Evolutionary conservation across 164 flowering plant genomes (phyloP), one percentile per base, ranked within the genome.

Genomic region (Nymphaea colorata): DNA sequence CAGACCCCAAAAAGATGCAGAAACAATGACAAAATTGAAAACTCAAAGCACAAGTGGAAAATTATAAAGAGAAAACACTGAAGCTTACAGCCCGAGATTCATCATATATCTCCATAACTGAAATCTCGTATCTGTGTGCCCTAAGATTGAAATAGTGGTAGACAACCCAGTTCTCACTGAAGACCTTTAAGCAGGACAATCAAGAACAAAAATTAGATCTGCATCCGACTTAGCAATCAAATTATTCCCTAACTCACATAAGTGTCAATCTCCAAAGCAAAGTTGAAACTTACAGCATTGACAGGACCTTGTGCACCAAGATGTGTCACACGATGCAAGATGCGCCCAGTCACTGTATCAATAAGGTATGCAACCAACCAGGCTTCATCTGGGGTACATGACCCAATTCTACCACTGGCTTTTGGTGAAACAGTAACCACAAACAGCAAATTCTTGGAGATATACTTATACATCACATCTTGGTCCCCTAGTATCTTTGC

Each of bases 81-180:
- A 61, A 61, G 4, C 65, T 76, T 89, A 92, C 99, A 78, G 99
- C 97, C n/a, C 98, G 87, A 64, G 98, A 92, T 74, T 95, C 93
- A 75, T 95, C 96, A 81, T 91, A 91, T 69, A 91, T 84, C 82
- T 94, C 99, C 79, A 88, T 79, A 68, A 94, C 99, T 63, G 98
- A 84, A 90, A 94, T 91, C 85, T 95, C 98, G 75, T 85, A 90
- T 89, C 96, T 80, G 77, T 95, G 97, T 44, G 97, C 99, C 81
- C 92, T 84, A 65, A 95, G 91, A 82, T 92, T 92, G 70, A 95
- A 95, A 79, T 95, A 95, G 83, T 95, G 99, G 81, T 95, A 95
- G 69, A 95, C 88, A 73, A 91, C 90, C 98, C 99, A 95, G 75
- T 95, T 95, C 85, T 95, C 99, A 72, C 98, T 88, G 72, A 92